A percentile compares a stretch with the other conserved stretches of the same genome.
phyloP scores from a whole-genome alignment of 306 rosid species.

The Purshia tridentata region DNA sequence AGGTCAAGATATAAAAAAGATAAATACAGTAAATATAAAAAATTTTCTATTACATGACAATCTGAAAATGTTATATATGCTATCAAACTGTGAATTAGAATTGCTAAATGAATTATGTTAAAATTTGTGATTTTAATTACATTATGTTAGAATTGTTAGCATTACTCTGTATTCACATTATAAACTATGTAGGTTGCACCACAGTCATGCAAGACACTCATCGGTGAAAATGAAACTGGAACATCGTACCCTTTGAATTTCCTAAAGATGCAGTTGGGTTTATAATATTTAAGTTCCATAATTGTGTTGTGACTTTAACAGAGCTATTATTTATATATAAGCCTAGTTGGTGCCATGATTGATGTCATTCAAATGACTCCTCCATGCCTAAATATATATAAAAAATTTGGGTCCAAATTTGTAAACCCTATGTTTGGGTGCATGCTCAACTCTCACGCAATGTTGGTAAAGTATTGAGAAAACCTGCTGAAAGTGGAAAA shows the following conservation, averaged over 20 bases:
- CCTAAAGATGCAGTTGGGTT: not conserved
- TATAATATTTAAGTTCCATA: slow-evolving; percentile 17
- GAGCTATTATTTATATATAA: not conserved
- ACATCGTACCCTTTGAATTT: not conserved
- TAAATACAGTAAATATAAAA: too few species aligned
- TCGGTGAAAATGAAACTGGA: not conserved
- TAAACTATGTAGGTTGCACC: not conserved
- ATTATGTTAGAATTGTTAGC: too few species aligned
- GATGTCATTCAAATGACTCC: slow-evolving; percentile 11
- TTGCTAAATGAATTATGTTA: too few species aligned
- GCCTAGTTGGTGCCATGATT: slow-evolving; percentile 21
- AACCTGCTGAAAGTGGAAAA: slow-evolving; percentile 9
- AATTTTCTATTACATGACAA: too few species aligned
- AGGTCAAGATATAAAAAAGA: too few species aligned
- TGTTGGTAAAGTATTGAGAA: not conserved
- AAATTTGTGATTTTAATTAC: too few species aligned
- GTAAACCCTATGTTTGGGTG: slow-evolving; percentile 10
- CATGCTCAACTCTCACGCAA: slow-evolving; percentile 16
- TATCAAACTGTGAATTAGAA: too few species aligned
- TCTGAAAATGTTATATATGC: too few species aligned
- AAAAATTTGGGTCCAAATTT: not conserved
- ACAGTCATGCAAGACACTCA: slow-evolving; percentile 11
- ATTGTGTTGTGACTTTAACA: slow-evolving; percentile 16
- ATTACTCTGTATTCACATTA: too few species aligned
- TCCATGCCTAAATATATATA: not conserved